Evolutionary conservation across 1,284 basidiomycete genomes (phyloP), one percentile per base, ranked within the genome.

Genomic region (Exsudoporus floridanus): DNA sequence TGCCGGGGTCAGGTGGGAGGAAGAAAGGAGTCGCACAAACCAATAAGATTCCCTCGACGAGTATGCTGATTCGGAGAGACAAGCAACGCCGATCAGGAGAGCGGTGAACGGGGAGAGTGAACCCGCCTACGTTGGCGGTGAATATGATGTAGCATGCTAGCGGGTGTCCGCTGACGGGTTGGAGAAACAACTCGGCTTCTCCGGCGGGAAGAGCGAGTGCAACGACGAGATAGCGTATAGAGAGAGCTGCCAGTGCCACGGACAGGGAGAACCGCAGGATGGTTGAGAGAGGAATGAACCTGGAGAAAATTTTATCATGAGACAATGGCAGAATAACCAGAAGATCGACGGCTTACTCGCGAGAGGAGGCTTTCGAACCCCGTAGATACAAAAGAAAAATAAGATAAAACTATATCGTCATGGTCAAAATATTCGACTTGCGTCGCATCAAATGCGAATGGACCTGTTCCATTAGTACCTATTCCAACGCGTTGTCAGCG

Each of bases 401-500:
- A 63, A 44, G 23, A 65, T 7, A n/a, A 36, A 66, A 19, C 61
- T 60, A 23, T 27, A 31, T 9, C n/a, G 21, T 18, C 2, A 21
- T 23, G 1, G 48, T 57, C 40, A 60, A n/a, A n/a, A 18, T 25
- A 19, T 7, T n/a, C 28, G 5, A 31, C n/a, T 19, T n/a, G 34
- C 8, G 28, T 39, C 12, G 27, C 8, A 16, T 40, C n/a, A 31
- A 10, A n/a, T 4, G 25, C 12, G 25, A 19, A 1, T 1, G 7
- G 23, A 14, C 60, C 28, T 43, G 66, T 64, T 66, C 66, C 36
- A 64, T 66, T n/a, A n/a, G n/a, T n/a, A 36, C 61, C 61, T 62
- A n/a, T 30, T 36, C 14, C 8, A 34, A 28, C n/a, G n/a, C 14
- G 19, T 52, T n/a, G n/a, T n/a, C 25, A 52, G 40, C 14, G n/a